A percentile compares a stretch with the other conserved stretches of the same genome.
Conservation (phyloP, 345 rosid genomes). For the Brassica cretica region DNA sequence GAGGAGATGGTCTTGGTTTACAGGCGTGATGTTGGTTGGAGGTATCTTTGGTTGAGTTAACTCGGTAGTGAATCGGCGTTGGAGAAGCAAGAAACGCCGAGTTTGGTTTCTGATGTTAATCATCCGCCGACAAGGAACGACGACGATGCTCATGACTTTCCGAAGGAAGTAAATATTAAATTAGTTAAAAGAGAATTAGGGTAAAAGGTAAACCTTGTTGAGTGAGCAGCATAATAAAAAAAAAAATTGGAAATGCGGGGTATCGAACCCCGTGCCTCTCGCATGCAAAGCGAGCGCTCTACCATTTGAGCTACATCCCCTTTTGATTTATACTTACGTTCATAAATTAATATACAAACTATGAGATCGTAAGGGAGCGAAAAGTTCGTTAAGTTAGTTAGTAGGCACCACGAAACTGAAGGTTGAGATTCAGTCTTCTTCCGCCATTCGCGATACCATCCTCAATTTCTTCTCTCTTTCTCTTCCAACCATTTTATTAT, state of each 20-base stretch:
- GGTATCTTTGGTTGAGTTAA: conserved; percentile 15
- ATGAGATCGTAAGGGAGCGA: not conserved
- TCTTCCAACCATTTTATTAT: conserved; percentile 7
- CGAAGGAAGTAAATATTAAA: not conserved
- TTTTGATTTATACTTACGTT: not conserved
- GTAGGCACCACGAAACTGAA: conserved; percentile 32
- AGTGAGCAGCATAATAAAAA: not conserved
- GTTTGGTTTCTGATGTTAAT: conserved; percentile 20
- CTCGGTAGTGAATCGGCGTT: conserved; percentile 21
- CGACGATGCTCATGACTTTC: not conserved
- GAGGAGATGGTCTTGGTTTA: conserved; percentile 60
- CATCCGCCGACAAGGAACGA: conserved; percentile 18
- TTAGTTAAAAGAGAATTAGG: not conserved
- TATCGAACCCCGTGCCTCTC: conserved; percentile 92
- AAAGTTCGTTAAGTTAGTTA: conserved; percentile 32
- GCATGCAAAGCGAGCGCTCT: conserved; percentile 97
- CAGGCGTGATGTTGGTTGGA: conserved; percentile 34
- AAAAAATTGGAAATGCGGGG: conserved; percentile 64
- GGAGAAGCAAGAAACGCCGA: conserved; percentile 8
- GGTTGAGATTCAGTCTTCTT: conserved; percentile 66
- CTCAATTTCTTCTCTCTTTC: conserved; percentile 21
- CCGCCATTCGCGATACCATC: conserved; percentile 40
- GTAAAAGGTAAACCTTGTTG: not conserved
- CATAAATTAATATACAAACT: rapidly evolving
- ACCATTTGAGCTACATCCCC: conserved; percentile 99